Evolutionary conservation across 225 moss, liverwort and hornwort genomes (phyloP).

Genomic region (Straminergon stramineum): DNA sequence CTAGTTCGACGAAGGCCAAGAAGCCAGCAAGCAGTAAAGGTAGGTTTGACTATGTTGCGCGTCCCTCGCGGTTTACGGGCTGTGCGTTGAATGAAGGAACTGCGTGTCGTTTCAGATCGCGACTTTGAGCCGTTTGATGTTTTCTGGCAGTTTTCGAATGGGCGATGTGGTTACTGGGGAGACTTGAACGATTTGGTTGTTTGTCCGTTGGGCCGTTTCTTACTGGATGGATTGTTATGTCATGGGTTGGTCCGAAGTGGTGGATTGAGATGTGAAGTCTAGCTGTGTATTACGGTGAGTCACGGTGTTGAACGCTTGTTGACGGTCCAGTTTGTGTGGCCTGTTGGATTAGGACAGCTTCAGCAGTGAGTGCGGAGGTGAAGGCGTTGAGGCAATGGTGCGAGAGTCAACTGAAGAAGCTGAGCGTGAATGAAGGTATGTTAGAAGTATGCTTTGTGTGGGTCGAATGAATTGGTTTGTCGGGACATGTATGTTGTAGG

Average conservation of each 20-base stretch:
- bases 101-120: neutral
- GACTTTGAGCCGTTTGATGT: neutral
- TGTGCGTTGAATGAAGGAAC: neutral
- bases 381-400: constrained; percentile 90
- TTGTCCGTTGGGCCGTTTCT: neutral
- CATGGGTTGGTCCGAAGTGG: neutral
- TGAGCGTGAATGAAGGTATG: constrained; percentile 58
- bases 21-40: constrained; percentile 25
- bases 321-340: neutral
- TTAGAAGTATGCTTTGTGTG: neutral
- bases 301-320: neutral
- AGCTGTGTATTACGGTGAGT: neutral
- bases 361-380: constrained; percentile 38
- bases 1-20: constrained; percentile 11
- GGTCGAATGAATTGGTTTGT: neutral
- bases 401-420: constrained; percentile 68
- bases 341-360: neutral
- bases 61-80: neutral
- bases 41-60: neutral
- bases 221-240: neutral
- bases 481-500: neutral
- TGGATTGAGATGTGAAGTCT: neutral
- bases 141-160: neutral
- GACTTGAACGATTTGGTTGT: neutral
- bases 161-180: neutral